phyloP scores from a whole-genome alignment of 345 rosid species.

The Heritiera fomes region DNA sequence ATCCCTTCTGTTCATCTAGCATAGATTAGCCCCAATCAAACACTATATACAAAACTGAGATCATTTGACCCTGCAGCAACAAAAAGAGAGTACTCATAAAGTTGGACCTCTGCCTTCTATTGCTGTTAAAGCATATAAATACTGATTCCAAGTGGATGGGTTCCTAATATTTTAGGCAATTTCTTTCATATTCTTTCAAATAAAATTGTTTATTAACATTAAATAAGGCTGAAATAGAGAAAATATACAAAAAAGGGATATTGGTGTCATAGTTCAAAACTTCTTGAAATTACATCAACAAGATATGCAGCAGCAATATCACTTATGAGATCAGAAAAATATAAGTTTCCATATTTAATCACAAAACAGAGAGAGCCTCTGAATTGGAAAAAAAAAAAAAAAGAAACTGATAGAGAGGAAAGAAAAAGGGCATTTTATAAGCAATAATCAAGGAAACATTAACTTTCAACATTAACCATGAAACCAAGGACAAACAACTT shows the following conservation, averaged over 20 bases:
- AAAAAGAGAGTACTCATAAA: background rate
- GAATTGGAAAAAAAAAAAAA: background rate
- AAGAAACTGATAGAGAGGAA: background rate
- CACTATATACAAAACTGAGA: background rate
- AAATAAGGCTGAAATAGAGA: background rate
- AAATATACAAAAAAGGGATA: background rate
- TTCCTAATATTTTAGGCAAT: background rate
- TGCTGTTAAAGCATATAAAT: background rate
- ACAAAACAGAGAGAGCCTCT: background rate
- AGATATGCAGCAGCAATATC: background rate
- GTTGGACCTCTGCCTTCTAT: background rate
- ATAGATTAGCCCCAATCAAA: background rate
- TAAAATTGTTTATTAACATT: background rate
- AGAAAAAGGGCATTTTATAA: background rate
- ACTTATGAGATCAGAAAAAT: background rate
- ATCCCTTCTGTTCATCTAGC: background rate
- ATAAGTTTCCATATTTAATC: background rate
- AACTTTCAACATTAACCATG: background rate
- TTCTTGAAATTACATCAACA: background rate
- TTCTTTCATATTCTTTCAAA: background rate
- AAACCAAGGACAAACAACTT: background rate
- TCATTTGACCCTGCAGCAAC: background rate
- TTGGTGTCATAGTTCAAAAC: background rate
- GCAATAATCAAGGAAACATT: constrained; percentile 1
- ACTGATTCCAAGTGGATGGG: background rate